Base-by-base conservation (phyloP, 768 basidiomycete species). In the Pisolithus orientalis region DNA sequence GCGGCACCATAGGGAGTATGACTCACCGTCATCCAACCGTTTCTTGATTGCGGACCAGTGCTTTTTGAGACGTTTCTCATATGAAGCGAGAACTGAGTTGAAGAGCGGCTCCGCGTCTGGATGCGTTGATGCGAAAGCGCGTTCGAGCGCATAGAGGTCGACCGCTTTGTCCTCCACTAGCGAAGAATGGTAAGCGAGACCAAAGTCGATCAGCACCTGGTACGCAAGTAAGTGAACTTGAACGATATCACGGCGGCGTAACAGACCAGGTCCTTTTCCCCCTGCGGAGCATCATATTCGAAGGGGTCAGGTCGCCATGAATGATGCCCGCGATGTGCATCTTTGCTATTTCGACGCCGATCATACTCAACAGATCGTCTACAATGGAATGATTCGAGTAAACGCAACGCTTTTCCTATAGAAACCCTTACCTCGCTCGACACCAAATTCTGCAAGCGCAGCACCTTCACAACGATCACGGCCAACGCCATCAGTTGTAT, bases 121-220 rank as follows among this genome's bases (percentile, higher is more conserved):
- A 68, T 99, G 96, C 1, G 95, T 98, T 0, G 93, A 95, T 0
- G 85, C 72, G 66, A 99, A 96, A 1, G 96, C 95, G 27, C 95
- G 82, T 69, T 99, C 96, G 32, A 99, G 79, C 14, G 98, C 96
- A 65, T 95, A 99, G 1, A 99, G 79, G 21, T 21, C 21, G 1
- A 21, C 21, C 21, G 21, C 21, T 21, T 21, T 21, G 21, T 21
- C 21, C 21, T 99, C 96, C 8, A 87, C 80, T 6, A 93, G 76
- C 4, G 73, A 74, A 0, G 94, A 95, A 25, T 82, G 80, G 58
- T 84, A 93, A 1, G 93, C 84, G 1, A 99, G 80, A 1, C 96
- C 96, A 64, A 99, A 98, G 65, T 99, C 96, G 58, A 98, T 94
- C 51, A 99, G 66, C 2, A 96, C 83, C 94, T 75, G 45, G n/a